Base-by-base conservation (phyloP, 106 monocot species). In the Dendrobium chrysotoxum region DNA sequence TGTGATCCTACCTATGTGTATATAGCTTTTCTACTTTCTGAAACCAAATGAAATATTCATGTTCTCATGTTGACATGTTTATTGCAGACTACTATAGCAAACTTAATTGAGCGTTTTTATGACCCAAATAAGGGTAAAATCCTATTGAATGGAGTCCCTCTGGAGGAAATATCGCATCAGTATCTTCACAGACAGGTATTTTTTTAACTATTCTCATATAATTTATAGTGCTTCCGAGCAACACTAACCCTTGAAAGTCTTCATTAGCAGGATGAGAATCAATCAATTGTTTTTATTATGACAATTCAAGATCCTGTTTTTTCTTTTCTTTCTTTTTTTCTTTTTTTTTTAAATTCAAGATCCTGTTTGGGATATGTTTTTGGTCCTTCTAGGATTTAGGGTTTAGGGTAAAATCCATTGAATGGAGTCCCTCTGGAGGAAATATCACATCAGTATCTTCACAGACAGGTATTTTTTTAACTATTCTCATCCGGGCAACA, bases 41-140 rank as follows among this genome's bases (percentile, higher is more conserved):
- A 72, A 39, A 39, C 5, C 18, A 38, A 20, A 67, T 67, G 40
- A 30, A 54, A 57, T 25, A 35, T 53, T 57, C 35, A 72, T 21
- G 16, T 71, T 38, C 23, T 78, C 8, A 79, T 74, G 11, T 66
- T 80, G 31, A 9, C 46, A 72, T 87, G 40, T 31, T 54, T 77
- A 72, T 40, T 88, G 82, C 87, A 99, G 98, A 99, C 93, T 72
- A 99, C 98, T 5, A 93, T 99, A 77, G 98, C 98, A 82, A 99
- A 91, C 85, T 84, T 99, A 61, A 99, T 99, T 50, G 92, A 95
- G 83, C 86, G 98, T 28, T 99, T 99, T 80, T 95, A 99, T 81
- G 98, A 99, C 71, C 98, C 98, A 41, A 39, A 87, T 10, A 95
- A 95, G 90, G 98, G 98, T 28, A 91, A 87, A 57, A 99, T 99